Base-by-base conservation (phyloP, 176 grass and related monocot species). In the Triticum monococcum region DNA sequence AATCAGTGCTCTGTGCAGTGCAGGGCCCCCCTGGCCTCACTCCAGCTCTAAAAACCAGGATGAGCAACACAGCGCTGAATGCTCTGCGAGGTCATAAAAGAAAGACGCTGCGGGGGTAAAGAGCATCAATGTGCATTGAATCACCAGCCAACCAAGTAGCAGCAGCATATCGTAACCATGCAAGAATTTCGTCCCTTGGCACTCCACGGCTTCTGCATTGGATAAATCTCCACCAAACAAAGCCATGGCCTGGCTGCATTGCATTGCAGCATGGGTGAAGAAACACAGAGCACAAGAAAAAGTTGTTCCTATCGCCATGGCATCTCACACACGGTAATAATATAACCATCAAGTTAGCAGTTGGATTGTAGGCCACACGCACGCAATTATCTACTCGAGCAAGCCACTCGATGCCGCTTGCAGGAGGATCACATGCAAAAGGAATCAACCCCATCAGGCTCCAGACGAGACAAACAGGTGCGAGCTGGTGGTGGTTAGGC, bases 351-450 rank as follows among this genome's bases (percentile, higher is more conserved):
- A 52, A 38, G 26, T 1, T 86, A 78, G 64, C 62, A 12, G 75
- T 28, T 78, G 31, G 5, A 64, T 59, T 86, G 67, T 26, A 76
- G 74, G 22, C 31, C 63, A 52, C n/a, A 57, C 7, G 5, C 48
- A 68, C 3, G 63, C 75, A 86, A 79, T 61, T 70, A 86, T 61
- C 64, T 65, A 72, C 32, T 22, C 33, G 64, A 60, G 48, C 20
- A 33, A 71, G 64, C 33, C 5, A 79, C 48, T 56, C 45, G 7
- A 76, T 77, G 63, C 14, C 32, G 31, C 83, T 14, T 52, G 45
- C 83, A 30, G 72, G 30, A 74, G 68, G 46, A 37, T 79, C 84
- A 79, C 84, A 69, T 79, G 84, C 84, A 86, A 60, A 86, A 41
- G 63, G 75, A 85, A 86, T 79, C 64, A 68, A 43, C 0, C 50